phyloP scores from a whole-genome alignment of 495 filamentous ascomycete species.

The Penicillium salamii region DNA sequence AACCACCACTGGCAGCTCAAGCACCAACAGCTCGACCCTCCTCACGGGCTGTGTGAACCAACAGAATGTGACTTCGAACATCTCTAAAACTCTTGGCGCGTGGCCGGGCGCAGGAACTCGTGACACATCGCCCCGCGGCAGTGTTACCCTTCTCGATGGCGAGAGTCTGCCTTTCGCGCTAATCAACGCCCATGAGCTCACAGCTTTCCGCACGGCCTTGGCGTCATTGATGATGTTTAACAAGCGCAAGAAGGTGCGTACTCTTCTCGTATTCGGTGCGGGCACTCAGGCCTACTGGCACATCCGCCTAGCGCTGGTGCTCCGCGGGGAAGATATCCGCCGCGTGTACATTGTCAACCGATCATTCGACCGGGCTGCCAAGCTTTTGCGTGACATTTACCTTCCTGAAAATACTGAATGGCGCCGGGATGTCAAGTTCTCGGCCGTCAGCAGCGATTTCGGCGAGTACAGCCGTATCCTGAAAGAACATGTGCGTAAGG shows the following conservation, averaged over 20 bases:
- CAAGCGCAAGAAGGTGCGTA: slow-evolving; percentile 66
- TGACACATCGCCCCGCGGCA: slow-evolving; percentile 69
- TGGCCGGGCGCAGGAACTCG: slow-evolving; percentile 42
- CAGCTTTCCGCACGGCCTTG: slow-evolving; percentile 90
- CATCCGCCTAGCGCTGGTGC: slow-evolving; percentile 72
- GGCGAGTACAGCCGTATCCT: slow-evolving; percentile 66
- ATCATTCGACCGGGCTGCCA: slow-evolving; percentile 59
- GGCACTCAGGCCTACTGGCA: slow-evolving; percentile 95
- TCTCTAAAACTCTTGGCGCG: slow-evolving; percentile 34
- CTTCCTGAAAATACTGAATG: slow-evolving; percentile 44
- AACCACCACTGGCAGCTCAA: slow-evolving; percentile 22
- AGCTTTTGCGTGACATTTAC: slow-evolving; percentile 58
- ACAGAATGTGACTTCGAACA: slow-evolving; percentile 24
- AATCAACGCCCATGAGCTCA: slow-evolving; percentile 81
- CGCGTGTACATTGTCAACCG: slow-evolving; percentile 78
- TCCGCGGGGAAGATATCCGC: slow-evolving; percentile 69
- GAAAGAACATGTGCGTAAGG: slow-evolving; percentile 61
- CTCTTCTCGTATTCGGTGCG: slow-evolving; percentile 80
- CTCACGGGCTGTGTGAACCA: slow-evolving; percentile 37
- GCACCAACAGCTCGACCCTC: slow-evolving; percentile 24
- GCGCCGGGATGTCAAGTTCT: slow-evolving; percentile 63
- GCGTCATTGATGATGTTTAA: slow-evolving; percentile 71
- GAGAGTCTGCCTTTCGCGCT: slow-evolving; percentile 71
- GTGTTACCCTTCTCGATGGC: slow-evolving; percentile 69
- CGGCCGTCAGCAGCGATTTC: slow-evolving; percentile 66